Evolutionary conservation across 1,284 basidiomycete species (phyloP), one percentile per base, ranked within the genome.

Genomic region (Vanrija pseudolonga): DNA sequence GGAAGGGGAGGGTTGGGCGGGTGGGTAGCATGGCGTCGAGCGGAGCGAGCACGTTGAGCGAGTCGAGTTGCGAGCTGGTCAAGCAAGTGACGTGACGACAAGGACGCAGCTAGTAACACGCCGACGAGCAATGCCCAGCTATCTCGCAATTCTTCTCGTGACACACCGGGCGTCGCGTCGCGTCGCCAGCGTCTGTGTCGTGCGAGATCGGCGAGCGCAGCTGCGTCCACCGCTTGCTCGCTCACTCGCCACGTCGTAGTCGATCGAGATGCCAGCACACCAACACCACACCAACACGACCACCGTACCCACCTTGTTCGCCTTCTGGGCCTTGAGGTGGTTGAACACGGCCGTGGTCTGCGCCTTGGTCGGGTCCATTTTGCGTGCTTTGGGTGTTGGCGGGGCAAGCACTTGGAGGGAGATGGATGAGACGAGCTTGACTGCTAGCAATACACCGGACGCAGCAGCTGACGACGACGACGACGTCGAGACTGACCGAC

Each of bases 311-410:
- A 89, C 92, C 82, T 91, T 95, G 81, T 96, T 96, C 2, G 84
- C 89, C 69, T 91, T 92, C 66, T 94, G 88, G 2, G 83, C 76
- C 68, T 85, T 88, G 47, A 94, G 78, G 7, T 78, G 74, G 17
- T 71, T 66, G 59, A 77, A 77, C 4, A 67, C 68, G 39, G 75
- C 72, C 7, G 61, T 62, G 14, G 75, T 77, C 59, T 77, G 75
- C n/a, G 70, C 71, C 57, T 76, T 77, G 26, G 75, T 76, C 8
- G 74, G 75, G 59, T 77, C 75, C 70, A 73, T 73, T 39, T 20
- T 56, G 50, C 19, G 24, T 12, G 32, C 14, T 12, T 22, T 23
- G 24, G 19, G 23, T 28, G 18, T 23, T 38, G 38, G 23, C 15
- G 39, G n/a, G 14, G 28, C 19, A 11, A 19, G 28, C 19, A 19